These are phyloP conservation scores for Niebla homalea DNA, from an alignment of 495 filamentous ascomycete genomes.

Conservation along the genomic window DNA sequence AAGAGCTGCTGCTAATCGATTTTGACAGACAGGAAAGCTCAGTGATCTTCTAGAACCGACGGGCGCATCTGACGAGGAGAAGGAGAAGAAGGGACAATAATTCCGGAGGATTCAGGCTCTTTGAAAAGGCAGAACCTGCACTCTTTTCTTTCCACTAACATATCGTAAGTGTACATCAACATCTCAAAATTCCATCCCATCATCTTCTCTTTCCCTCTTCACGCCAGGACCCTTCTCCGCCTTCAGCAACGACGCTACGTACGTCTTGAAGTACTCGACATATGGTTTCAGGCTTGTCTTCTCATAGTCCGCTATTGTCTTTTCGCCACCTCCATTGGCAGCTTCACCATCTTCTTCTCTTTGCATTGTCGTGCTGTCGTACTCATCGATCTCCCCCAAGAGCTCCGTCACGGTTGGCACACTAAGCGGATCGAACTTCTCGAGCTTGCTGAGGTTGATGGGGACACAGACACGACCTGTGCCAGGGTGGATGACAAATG, in stretches of 20 bases:
- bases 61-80: no score
- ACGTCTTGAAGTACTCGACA: conserved; percentile 73
- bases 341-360: conserved; percentile 18
- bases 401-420: conserved; percentile 80
- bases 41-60: no score
- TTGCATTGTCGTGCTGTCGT: conserved; percentile 35
- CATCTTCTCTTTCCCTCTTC: conserved; percentile 59
- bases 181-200: conserved; percentile 40
- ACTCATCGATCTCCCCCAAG: conserved; percentile 68
- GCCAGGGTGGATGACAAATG: conserved; percentile 90
- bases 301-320: conserved; percentile 72
- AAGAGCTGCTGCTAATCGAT: no score
- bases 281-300: conserved; percentile 92
- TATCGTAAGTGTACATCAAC: no score
- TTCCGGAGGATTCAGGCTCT: no score
- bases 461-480: conserved; percentile 93
- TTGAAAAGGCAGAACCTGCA: no score
- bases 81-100: no score
- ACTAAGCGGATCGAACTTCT: conserved; percentile 71
- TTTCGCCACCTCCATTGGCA: conserved; percentile 30
- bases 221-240: conserved; percentile 51
- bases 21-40: no score
- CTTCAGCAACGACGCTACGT: conserved; percentile 64
- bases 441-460: conserved; percentile 56
- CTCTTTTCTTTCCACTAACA: no score